Conservation (phyloP, 768 basidiomycete genomes). For the Leccinum boreale region DNA sequence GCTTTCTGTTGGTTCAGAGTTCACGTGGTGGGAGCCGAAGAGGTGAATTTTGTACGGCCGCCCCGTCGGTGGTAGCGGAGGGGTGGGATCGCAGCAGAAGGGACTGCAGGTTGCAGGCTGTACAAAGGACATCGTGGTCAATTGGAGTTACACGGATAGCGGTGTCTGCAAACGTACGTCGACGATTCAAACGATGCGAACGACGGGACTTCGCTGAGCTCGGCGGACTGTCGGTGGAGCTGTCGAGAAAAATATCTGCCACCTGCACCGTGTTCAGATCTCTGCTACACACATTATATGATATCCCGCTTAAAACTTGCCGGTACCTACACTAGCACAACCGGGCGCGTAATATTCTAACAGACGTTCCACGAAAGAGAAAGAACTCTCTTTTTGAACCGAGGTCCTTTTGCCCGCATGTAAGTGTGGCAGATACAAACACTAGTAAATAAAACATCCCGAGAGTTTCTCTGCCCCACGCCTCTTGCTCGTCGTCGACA, state of each 20-base stretch:
- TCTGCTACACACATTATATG: not conserved
- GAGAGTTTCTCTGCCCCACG: constrained; percentile 26
- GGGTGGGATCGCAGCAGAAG: constrained; percentile 1
- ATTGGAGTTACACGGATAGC: constrained; percentile 8
- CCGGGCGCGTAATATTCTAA: not conserved
- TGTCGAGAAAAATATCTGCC: constrained; percentile 18
- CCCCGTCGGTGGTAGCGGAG: constrained; percentile 20
- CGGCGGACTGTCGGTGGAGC: constrained; percentile 32
- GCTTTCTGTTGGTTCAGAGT: constrained; percentile 26
- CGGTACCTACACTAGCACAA: not conserved
- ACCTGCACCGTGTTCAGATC: constrained; percentile 30
- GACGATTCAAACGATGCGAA: constrained; percentile 2
- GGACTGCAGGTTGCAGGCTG: constrained; percentile 7
- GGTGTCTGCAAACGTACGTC: constrained; percentile 26
- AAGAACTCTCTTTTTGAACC: too few species aligned
- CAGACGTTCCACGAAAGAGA: too few species aligned
- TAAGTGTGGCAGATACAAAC: constrained; percentile 19
- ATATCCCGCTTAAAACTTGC: not conserved
- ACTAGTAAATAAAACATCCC: constrained; percentile 17
- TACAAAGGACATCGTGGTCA: constrained; percentile 27
- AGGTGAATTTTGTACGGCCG: constrained; percentile 14
- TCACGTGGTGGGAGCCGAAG: constrained; percentile 38
- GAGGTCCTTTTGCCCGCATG: too few species aligned
- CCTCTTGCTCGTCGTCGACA: constrained; percentile 32
- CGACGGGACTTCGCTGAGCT: constrained; percentile 35